Percentiles rank a stretch among this genome's conserved stretches.
These are phyloP conservation scores for Pseudogymnoascus sp. DNA, from an alignment of 2,329 filamentous ascomycete genomes.

Conservation along the genomic window DNA sequence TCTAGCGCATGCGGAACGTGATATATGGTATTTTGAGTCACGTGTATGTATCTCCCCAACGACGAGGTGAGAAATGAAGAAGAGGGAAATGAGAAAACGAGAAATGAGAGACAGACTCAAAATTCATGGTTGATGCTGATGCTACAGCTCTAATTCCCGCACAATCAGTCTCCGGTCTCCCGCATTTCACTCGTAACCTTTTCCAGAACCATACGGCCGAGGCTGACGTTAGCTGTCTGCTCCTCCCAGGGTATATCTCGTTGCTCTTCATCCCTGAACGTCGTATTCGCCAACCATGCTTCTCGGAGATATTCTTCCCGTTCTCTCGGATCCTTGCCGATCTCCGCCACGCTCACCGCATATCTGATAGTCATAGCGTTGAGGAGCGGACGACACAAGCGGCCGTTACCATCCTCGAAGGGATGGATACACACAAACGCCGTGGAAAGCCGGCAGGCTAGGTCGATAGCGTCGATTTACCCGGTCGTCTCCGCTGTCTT, in stretches of 20 bases:
- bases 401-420: constrained; percentile 33
- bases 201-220: background rate
- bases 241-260: background rate
- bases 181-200: background rate
- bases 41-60: background rate
- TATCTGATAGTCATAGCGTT: constrained; percentile 30
- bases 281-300: background rate
- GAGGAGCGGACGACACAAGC: constrained; percentile 31
- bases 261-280: background rate
- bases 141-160: too few relatives aligned
- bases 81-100: background rate
- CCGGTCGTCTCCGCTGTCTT: background rate
- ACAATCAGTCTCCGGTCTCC: background rate
- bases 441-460: constrained; percentile 26
- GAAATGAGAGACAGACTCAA: background rate
- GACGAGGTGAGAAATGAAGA: background rate
- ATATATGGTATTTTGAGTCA: background rate
- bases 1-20: background rate
- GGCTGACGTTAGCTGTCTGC: background rate
- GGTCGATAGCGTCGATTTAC: constrained; percentile 19
- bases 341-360: constrained; percentile 15
- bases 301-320: constrained; percentile 13
- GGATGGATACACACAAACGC: constrained; percentile 32
- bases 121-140: background rate
- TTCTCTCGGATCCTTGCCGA: constrained; percentile 15